phyloP scores from a whole-genome alignment of 805 yeast genomes.

The Starmerella sirachaensis region DNA sequence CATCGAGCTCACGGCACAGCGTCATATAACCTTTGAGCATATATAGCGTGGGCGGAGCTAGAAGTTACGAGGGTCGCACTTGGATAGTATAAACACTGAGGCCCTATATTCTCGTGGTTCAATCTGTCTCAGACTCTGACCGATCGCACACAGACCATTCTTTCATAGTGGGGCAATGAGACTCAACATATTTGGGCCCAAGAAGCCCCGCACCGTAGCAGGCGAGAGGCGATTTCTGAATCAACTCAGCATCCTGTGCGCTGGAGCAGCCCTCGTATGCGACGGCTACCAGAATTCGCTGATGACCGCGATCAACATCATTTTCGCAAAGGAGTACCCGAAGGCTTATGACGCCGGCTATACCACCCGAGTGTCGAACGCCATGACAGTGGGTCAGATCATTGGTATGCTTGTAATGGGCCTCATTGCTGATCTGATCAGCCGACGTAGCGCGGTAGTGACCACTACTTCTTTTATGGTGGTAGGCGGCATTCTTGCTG shows the following conservation, averaged over 20 bases:
- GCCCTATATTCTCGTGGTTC: too few species aligned
- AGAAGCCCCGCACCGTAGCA: too few species aligned
- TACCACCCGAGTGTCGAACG: constrained; percentile 55
- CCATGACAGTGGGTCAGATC: constrained; percentile 57
- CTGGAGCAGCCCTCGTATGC: constrained; percentile 65
- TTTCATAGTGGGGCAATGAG: too few species aligned
- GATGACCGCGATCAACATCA: constrained; percentile 55
- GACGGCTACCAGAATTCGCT: constrained; percentile 70
- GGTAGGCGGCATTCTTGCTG: constrained; percentile 51
- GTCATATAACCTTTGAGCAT: too few species aligned
- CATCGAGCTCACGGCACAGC: too few species aligned
- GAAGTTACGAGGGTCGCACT: too few species aligned
- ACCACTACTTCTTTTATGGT: constrained; percentile 50
- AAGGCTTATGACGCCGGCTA: constrained; percentile 33
- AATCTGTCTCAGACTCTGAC: too few species aligned
- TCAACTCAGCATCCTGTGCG: constrained; percentile 30
- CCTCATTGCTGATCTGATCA: constrained; percentile 48
- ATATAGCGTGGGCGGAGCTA: too few species aligned
- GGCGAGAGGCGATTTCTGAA: constrained; percentile 8
- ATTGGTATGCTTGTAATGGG: constrained; percentile 58
- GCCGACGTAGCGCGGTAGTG: constrained; percentile 53
- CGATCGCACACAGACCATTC: too few species aligned
- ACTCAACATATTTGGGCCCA: too few species aligned
- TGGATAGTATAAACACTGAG: too few species aligned
- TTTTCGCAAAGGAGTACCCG: constrained; percentile 42